phyloP scores from a whole-genome alignment of 495 filamentous ascomycete genomes.

The Penicillium mononematosum region DNA sequence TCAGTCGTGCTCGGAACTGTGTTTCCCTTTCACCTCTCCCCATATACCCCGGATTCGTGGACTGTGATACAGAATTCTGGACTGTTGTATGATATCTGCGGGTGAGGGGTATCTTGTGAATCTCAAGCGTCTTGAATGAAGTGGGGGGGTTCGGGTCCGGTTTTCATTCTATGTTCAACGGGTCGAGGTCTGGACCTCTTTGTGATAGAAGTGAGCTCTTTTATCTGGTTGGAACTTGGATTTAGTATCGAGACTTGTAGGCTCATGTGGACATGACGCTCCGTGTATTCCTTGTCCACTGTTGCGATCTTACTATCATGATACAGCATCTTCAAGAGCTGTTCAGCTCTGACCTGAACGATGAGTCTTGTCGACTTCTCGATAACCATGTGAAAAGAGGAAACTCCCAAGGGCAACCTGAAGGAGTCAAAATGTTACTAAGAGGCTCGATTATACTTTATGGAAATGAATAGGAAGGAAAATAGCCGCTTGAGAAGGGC shows the following conservation, averaged over 20 bases:
- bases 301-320: not conserved
- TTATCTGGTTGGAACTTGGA: not conserved
- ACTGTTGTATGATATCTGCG: conserved; percentile 6
- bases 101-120: not conserved
- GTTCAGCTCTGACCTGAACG: not conserved
- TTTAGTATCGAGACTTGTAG: conserved; percentile 1
- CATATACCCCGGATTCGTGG: conserved; percentile 19
- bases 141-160: not conserved
- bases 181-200: conserved; percentile 3
- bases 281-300: not conserved
- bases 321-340: not conserved
- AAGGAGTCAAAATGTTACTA: not conserved
- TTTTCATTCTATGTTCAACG: conserved; percentile 3
- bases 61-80: conserved; percentile 9
- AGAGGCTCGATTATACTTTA: not conserved
- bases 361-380: not conserved
- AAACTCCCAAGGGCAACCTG: not conserved
- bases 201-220: not conserved
- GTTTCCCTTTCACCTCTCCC: not conserved
- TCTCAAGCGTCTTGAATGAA: not conserved
- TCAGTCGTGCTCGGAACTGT: conserved; percentile 8
- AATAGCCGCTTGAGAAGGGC: conserved; percentile 2
- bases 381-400: not conserved
- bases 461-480: not conserved
- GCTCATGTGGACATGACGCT: not conserved